Base-by-base conservation (phyloP, 1,139 yeast species). In the Geotrichum aggregatum region DNA sequence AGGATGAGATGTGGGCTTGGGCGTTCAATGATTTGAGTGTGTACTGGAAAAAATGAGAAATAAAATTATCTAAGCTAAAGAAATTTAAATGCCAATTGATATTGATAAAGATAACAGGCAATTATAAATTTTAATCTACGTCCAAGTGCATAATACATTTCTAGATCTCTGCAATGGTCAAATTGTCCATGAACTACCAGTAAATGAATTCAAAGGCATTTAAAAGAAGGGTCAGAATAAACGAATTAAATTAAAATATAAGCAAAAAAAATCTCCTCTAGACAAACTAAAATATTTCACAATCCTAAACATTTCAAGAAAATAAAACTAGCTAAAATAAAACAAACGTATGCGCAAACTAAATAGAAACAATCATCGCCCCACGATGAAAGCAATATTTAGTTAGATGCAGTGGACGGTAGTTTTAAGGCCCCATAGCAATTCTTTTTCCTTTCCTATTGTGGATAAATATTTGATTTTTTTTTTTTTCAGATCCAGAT, bases 21-120 rank as follows among this genome's bases (percentile, higher is more conserved):
- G 72, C 73, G 1, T 65, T 70, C 50, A 66, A 67, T 44, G 68
- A 67, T 43, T 51, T 66, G 41, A 70, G 72, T 1, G 52, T 70
- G 19, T 70, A 68, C 42, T 56, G 57, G 52, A 31, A 24, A 26
- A 28, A n/a, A 26, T 44, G 36, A n/a, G 11, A 11, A 13, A 24
- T 5, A 8, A 8, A 5, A 8, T 24, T 8, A n/a, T n/a, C n/a
- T n/a, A n/a, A n/a, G n/a, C n/a, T n/a, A n/a, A n/a, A n/a, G n/a
- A n/a, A n/a, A n/a, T n/a, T n/a, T n/a, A n/a, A n/a, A n/a, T n/a
- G n/a, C n/a, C n/a, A n/a, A n/a, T n/a, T n/a, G n/a, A n/a, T n/a
- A n/a, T n/a, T n/a, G n/a, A n/a, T n/a, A n/a, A n/a, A n/a, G n/a
- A n/a, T n/a, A n/a, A n/a, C n/a, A n/a, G n/a, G n/a, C n/a, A n/a